Conservation (phyloP, 228 moss, liverwort and hornwort species). For the Sphagnum magellanicum region DNA sequence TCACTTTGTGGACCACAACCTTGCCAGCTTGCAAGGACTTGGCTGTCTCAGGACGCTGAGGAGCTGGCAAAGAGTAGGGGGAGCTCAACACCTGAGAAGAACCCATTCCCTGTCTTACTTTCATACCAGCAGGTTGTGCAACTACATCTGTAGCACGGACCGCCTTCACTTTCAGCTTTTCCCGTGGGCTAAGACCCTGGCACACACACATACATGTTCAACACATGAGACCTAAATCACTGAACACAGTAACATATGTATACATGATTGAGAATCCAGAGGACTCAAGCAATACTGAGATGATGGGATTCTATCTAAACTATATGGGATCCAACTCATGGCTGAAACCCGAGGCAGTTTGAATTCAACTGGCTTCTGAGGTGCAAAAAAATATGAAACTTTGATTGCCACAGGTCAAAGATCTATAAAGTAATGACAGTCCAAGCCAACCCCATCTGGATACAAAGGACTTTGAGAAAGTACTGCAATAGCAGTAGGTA, state of each 20-base stretch:
- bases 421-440: no score
- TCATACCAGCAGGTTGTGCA: slow-evolving; percentile 50
- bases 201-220: slow-evolving; percentile 4
- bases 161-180: slow-evolving; percentile 67
- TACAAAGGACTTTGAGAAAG: no score
- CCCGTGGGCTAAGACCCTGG: slow-evolving; percentile 69
- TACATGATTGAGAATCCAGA: no score
- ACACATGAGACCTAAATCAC: neutral
- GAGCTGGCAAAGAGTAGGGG: slow-evolving; percentile 74
- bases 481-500: no score
- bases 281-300: no score
- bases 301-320: no score
- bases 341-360: no score
- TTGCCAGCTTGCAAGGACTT: slow-evolving; percentile 71
- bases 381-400: no score
- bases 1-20: slow-evolving; percentile 65
- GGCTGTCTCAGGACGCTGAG: slow-evolving; percentile 59
- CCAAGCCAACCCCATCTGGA: no score
- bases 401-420: no score
- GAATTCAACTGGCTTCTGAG: no score
- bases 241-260: neutral
- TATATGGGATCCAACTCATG: no score
- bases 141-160: slow-evolving; percentile 78
- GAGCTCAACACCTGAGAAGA: slow-evolving; percentile 63
- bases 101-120: slow-evolving; percentile 55